phyloP scores from a whole-genome alignment of 164 flowering plant species.

The Amborella trichopoda region DNA sequence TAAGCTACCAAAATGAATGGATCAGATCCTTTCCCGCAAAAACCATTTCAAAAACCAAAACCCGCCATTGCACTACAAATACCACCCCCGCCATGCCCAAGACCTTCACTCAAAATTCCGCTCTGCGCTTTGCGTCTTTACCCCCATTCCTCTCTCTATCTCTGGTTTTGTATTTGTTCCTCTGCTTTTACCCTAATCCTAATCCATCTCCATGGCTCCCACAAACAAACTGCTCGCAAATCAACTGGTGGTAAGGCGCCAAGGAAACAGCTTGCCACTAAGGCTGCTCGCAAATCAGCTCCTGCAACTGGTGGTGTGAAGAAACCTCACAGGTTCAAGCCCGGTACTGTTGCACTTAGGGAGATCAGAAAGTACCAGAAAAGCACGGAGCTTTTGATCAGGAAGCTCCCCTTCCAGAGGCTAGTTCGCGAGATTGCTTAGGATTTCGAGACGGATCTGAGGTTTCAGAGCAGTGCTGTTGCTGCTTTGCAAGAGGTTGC shows the following conservation, averaged over 20 bases:
- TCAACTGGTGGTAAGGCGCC: conserved; percentile 12
- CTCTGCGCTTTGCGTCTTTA: too few relatives aligned
- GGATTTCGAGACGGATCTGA: conserved; percentile 7
- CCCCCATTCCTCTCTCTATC: too few relatives aligned
- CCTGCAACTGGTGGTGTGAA: conserved; percentile 8
- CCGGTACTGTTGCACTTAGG: conserved; percentile 8
- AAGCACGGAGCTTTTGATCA: conserved; percentile 7
- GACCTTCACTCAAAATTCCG: too few relatives aligned
- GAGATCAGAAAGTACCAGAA: conserved; percentile 9
- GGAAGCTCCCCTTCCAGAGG: conserved; percentile 7
- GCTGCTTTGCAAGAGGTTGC: conserved; percentile 6
- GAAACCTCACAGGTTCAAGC: conserved; percentile 8
- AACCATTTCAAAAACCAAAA: too few relatives aligned
- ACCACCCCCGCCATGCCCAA: too few relatives aligned
- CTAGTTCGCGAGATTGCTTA: conserved; percentile 3
- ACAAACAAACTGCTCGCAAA: conserved; percentile 13
- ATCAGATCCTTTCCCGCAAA: too few relatives aligned
- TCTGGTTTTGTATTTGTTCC: too few relatives aligned
- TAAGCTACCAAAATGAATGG: too few relatives aligned
- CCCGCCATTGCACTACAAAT: too few relatives aligned
- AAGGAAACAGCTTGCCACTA: conserved; percentile 9
- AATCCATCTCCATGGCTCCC: conserved; percentile 5
- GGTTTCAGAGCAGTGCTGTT: conserved; percentile 9
- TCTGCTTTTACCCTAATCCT: too few relatives aligned
- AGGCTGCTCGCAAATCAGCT: conserved; percentile 7